Conservation (phyloP, 2,329 filamentous ascomycete genomes). For the Stachybotrys chlorohalonatus region DNA sequence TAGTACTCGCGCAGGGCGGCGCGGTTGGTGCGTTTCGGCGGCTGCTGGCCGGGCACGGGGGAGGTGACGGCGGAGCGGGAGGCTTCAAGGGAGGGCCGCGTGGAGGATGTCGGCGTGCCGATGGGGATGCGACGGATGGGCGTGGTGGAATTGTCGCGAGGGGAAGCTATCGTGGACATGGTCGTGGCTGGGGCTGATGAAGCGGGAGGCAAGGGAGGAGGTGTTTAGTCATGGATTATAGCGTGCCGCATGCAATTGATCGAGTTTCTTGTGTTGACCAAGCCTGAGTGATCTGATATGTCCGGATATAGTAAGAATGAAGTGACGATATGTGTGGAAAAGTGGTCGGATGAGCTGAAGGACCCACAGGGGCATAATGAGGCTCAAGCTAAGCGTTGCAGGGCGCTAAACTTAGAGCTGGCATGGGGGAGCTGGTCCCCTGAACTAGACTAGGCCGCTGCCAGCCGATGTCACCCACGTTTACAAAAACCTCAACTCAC, state of each 20-base stretch:
- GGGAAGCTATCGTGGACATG: conserved; percentile 59
- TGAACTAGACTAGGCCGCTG: background rate
- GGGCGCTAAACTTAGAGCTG: background rate
- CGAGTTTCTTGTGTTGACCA: too few relatives aligned
- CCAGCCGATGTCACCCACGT: background rate
- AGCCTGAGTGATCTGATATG: too few relatives aligned
- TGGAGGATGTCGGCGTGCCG: conserved; percentile 60
- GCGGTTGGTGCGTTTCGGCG: conserved; percentile 56
- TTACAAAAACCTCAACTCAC: background rate
- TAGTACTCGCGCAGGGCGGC: conserved; percentile 91
- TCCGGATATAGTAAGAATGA: background rate
- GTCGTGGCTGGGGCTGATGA: conserved; percentile 1
- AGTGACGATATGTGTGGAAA: background rate
- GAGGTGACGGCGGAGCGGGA: conserved; percentile 52
- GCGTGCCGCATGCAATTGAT: too few relatives aligned
- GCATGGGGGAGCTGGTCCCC: background rate
- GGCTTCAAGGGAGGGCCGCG: conserved; percentile 63
- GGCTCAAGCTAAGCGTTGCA: background rate
- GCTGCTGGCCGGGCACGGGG: conserved; percentile 25
- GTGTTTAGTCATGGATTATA: background rate
- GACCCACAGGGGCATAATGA: background rate
- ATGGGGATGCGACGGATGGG: conserved; percentile 49
- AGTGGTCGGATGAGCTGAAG: too few relatives aligned
- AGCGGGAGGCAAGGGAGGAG: background rate
- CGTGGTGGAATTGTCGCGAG: conserved; percentile 47